Base-by-base conservation (phyloP, 2,329 filamentous ascomycete species). In the Trichoderma cornu-damae region DNA sequence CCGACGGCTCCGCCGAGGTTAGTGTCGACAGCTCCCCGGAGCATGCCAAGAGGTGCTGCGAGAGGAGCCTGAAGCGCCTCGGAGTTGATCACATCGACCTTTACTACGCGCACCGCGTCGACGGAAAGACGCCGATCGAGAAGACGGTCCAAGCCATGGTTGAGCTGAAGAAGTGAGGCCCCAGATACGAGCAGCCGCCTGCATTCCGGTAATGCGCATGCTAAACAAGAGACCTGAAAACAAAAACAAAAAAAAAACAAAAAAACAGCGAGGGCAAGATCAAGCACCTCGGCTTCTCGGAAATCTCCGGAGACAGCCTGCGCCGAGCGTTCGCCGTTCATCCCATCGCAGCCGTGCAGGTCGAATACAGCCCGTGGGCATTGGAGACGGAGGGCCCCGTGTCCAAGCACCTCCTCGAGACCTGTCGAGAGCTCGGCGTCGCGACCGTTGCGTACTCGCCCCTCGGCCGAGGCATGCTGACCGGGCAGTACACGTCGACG, bases 391-490 rank as follows among this genome's bases (percentile, higher is more conserved):
- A 89, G 65, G 76, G 74, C 6, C 67, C 70, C 3, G 66, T 70
- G 0, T 77, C 75, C 0, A 66, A 75, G 26, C 3, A 55, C 8
- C 69, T 87, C 2, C 70, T 86, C 1, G 68, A 74, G 28, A 81
- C 82, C 0, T 79, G 76, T 59, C 75, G 78, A 18, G 80, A 85
- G 64, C 77, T 87, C 2, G 83, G 82, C 1, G 72, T 83, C 2
- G 72, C 80, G 1, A 70, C 82, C 6, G 74, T 87, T 2, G 77
- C 80, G 2, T 85, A 83, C 68, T 78, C 76, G 12, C 84, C 84
- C 1, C 75, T 87, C 2, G 82, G 82, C 3, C 75, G 82, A 1
- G 83, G 84, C 4, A 69, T 86, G 58, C 64, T 87, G 22, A 78
- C 79, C 0, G 81, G 82, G 3, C 66, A 69, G 4, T 75, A 79